Conservation (phyloP, 1,284 basidiomycete genomes). For the Cutaneotrichosporon sp. region DNA sequence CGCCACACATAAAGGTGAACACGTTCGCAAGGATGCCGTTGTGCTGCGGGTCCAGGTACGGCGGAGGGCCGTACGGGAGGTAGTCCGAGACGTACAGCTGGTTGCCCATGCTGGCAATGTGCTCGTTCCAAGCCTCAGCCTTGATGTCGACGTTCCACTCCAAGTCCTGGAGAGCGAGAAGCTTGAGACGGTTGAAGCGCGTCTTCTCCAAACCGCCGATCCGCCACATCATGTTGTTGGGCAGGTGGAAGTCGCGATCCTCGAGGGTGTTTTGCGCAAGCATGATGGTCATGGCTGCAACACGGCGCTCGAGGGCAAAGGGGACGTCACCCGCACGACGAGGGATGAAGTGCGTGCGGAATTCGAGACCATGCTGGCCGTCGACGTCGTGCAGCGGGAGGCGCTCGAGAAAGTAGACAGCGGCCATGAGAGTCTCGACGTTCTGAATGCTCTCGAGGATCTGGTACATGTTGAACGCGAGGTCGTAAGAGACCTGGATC, state of each 20-base stretch:
- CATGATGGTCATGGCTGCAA: neutral
- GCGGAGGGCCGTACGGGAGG: neutral
- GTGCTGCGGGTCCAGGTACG: neutral
- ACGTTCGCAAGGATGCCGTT: neutral
- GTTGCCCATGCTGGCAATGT: neutral
- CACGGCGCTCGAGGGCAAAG: constrained; percentile 1
- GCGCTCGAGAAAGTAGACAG: constrained; percentile 15
- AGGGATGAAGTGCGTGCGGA: constrained; percentile 3
- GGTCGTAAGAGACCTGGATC: constrained; percentile 5
- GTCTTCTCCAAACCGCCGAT: neutral
- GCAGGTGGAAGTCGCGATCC: constrained; percentile 2
- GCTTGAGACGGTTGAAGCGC: constrained; percentile 1
- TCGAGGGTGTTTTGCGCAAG: constrained; percentile 3
- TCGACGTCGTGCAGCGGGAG: constrained; percentile 13
- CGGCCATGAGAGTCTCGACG: constrained; percentile 13
- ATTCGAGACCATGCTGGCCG: constrained; percentile 1
- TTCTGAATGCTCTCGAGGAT: constrained; percentile 8
- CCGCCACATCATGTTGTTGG: constrained; percentile 3
- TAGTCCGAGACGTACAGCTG: neutral
- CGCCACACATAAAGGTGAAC: neutral
- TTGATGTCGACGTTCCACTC: constrained; percentile 1
- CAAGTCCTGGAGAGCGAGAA: neutral
- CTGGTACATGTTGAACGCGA: constrained; percentile 8
- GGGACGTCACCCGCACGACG: neutral
- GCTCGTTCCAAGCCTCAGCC: neutral